A percentile compares a stretch with the other conserved stretches of the same genome.
Evolutionary conservation across 164 flowering plant genomes (phyloP).

Genomic region (Piper longum): DNA sequence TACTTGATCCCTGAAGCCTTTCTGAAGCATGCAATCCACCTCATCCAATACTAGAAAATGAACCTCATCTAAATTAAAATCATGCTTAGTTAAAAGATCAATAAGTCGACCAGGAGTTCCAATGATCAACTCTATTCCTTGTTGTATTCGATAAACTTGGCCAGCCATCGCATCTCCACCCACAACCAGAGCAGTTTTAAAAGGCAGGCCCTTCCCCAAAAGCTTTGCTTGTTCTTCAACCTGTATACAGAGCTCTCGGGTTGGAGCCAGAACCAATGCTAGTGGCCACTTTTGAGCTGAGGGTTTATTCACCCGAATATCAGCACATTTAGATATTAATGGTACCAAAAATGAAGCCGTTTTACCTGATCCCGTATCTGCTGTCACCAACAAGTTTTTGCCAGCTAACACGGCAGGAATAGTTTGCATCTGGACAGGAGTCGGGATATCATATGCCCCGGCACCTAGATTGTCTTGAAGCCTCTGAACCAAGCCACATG

Average conservation of each 20-base stretch:
- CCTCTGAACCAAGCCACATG: constrained; percentile 43
- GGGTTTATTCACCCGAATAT: constrained; percentile 10
- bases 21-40: constrained; percentile 86
- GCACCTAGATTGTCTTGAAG: constrained; percentile 62
- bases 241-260: constrained; percentile 83
- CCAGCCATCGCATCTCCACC: constrained; percentile 90
- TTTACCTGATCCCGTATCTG: constrained; percentile 91
- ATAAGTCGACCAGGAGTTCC: constrained; percentile 94
- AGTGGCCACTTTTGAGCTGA: constrained; percentile 32
- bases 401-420: constrained; percentile 78
- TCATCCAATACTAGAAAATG: constrained; percentile 68
- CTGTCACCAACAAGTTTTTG: constrained; percentile 67
- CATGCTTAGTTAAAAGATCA: constrained; percentile 69
- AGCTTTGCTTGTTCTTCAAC: constrained; percentile 88
- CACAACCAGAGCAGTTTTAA: constrained; percentile 85
- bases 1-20: constrained; percentile 81
- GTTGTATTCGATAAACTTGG: constrained; percentile 59
- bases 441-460: constrained; percentile 69
- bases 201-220: constrained; percentile 73
- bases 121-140: constrained; percentile 69
- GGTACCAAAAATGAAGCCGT: constrained; percentile 82
- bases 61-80: constrained; percentile 51
- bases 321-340: constrained; percentile 42
- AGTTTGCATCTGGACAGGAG: constrained; percentile 94
- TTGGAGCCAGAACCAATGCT: constrained; percentile 77